These are phyloP conservation scores for Penicillium cinerascens DNA, from an alignment of 495 filamentous ascomycete species.

Conservation along the genomic window DNA sequence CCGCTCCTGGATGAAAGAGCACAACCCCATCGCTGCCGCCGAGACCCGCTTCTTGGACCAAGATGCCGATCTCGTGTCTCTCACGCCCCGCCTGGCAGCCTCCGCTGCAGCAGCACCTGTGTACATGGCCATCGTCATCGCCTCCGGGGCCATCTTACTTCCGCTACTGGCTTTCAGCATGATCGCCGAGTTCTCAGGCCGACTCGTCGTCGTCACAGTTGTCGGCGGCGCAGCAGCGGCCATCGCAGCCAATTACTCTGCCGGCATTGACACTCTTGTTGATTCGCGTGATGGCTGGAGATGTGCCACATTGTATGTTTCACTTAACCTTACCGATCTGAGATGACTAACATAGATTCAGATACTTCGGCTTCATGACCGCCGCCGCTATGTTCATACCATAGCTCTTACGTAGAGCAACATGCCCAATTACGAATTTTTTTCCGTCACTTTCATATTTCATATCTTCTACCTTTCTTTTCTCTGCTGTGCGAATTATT, in stretches of 20 bases:
- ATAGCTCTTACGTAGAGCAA: slow-evolving; percentile 5
- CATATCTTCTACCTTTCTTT: slow-evolving; percentile 1
- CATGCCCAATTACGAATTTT: not conserved
- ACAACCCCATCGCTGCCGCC: slow-evolving; percentile 58
- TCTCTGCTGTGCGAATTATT: not conserved
- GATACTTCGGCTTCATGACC: slow-evolving; percentile 45
- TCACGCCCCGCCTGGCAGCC: slow-evolving; percentile 32
- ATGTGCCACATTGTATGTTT: slow-evolving; percentile 36
- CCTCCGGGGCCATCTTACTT: slow-evolving; percentile 52
- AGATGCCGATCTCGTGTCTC: slow-evolving; percentile 60
- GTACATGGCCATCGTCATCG: slow-evolving; percentile 48
- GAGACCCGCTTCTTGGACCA: slow-evolving; percentile 69
- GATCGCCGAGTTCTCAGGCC: slow-evolving; percentile 49
- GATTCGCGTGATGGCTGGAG: slow-evolving; percentile 42
- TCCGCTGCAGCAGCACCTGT: slow-evolving; percentile 24
- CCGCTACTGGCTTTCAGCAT: slow-evolving; percentile 58
- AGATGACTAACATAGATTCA: slow-evolving; percentile 12
- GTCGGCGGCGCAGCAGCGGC: slow-evolving; percentile 36
- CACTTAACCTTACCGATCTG: not conserved
- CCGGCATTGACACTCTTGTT: slow-evolving; percentile 35
- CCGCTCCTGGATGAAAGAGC: slow-evolving; percentile 58
- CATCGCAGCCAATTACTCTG: slow-evolving; percentile 35
- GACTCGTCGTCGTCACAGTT: slow-evolving; percentile 49
- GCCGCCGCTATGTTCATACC: slow-evolving; percentile 41
- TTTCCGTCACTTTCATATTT: slow-evolving; percentile 14